phyloP scores from a whole-genome alignment of 2,329 filamentous ascomycete species.

The Cladosporium sp. region DNA sequence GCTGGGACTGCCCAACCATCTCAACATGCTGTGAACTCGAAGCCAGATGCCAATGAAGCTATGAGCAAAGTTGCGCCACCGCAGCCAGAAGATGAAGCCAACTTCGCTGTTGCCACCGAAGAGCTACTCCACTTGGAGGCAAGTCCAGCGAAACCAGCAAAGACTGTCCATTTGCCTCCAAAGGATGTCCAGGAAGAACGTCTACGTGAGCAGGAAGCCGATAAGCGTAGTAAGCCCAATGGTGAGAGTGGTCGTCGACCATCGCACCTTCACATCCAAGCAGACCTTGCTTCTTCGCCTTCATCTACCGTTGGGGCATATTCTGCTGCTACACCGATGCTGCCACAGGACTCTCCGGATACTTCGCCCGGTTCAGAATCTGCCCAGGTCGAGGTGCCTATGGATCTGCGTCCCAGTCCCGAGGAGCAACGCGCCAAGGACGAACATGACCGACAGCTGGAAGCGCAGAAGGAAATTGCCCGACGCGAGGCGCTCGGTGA shows the following conservation, averaged over 20 bases:
- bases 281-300: slow-evolving; percentile 43
- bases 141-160: slow-evolving; percentile 27
- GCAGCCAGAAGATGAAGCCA: slow-evolving; percentile 25
- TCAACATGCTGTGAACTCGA: background rate
- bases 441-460: slow-evolving; percentile 50
- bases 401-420: slow-evolving; percentile 31
- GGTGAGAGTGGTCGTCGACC: slow-evolving; percentile 34
- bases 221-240: slow-evolving; percentile 33
- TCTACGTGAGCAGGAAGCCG: slow-evolving; percentile 38
- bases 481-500: slow-evolving; percentile 39
- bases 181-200: slow-evolving; percentile 48
- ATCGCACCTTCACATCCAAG: slow-evolving; percentile 24
- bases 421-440: slow-evolving; percentile 46
- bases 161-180: slow-evolving; percentile 45
- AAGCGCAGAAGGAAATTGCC: slow-evolving; percentile 46
- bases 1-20: background rate
- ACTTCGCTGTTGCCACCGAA: slow-evolving; percentile 21
- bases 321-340: slow-evolving; percentile 67
- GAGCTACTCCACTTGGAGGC: slow-evolving; percentile 22
- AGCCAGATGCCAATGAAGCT: background rate
- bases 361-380: slow-evolving; percentile 31
- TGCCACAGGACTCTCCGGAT: slow-evolving; percentile 47
- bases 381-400: slow-evolving; percentile 24
- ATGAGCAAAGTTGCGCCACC: slow-evolving; percentile 21
- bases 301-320: slow-evolving; percentile 65